Evolutionary conservation across 129 eudicot species (phyloP).

Genomic region (Artemisia annua): DNA sequence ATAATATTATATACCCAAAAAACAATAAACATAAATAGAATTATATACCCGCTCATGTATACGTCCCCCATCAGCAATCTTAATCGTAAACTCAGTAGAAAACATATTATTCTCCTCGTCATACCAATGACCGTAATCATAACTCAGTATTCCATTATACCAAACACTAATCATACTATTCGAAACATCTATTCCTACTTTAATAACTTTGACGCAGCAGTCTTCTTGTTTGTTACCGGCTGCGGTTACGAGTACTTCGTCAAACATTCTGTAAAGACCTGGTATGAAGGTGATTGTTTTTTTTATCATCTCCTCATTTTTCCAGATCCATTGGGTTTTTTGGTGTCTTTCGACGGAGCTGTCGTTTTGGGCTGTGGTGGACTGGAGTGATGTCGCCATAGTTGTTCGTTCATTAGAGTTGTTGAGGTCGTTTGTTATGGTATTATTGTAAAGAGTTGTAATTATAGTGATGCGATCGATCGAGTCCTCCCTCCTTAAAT

Average conservation of each 20-base stretch:
- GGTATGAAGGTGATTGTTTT: conserved; percentile 57
- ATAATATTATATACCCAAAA: too few species aligned
- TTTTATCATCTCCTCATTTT: conserved; percentile 44
- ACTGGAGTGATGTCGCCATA: too few species aligned
- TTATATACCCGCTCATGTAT: conserved; percentile 71
- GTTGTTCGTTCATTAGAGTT: too few species aligned
- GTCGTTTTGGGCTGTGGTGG: too few species aligned
- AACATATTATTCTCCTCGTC: conserved; percentile 85
- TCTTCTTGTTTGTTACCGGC: conserved; percentile 92
- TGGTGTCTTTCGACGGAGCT: too few species aligned
- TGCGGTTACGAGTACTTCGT: conserved; percentile 82
- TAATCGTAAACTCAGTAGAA: conserved; percentile 76
- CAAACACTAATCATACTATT: conserved; percentile 58
- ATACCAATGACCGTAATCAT: conserved; percentile 67
- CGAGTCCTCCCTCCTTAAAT: too few species aligned
- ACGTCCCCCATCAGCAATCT: conserved; percentile 91
- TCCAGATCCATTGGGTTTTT: conserved; percentile 63
- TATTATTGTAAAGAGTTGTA: too few species aligned
- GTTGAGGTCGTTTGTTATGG: too few species aligned
- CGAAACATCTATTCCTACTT: conserved; percentile 58
- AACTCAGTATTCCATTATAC: conserved; percentile 77
- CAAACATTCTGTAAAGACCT: conserved; percentile 87
- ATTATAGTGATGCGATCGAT: too few species aligned
- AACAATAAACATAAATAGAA: conserved; percentile 7
- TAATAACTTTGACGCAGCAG: conserved; percentile 57